Conservation (phyloP, 768 basidiomycete genomes). For the Collybia mongolica region DNA sequence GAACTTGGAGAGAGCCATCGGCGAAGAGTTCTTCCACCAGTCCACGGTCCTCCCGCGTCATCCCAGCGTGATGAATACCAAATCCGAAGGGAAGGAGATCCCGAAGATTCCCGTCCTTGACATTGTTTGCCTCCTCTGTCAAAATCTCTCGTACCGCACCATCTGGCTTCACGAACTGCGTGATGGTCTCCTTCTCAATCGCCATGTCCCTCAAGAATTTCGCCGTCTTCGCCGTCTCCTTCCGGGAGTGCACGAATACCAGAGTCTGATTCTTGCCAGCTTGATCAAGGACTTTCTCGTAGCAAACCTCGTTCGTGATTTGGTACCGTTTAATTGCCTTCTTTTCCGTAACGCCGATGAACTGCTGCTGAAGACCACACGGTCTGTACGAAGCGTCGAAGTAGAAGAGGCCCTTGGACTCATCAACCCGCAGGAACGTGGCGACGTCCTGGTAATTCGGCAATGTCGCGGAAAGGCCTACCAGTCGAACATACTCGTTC, state of each 20-base stretch:
- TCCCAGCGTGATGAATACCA: conserved; percentile 97
- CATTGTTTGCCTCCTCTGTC: conserved; percentile 77
- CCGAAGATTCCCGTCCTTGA: conserved; percentile 78
- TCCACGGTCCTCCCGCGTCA: conserved; percentile 87
- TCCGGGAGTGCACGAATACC: conserved; percentile 97
- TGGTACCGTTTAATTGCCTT: conserved; percentile 99
- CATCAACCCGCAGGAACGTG: conserved; percentile 93
- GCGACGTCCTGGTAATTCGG: conserved; percentile 99
- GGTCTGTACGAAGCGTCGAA: conserved; percentile 95
- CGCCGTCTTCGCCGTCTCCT: conserved; percentile 97
- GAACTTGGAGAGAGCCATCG: conserved; percentile 88
- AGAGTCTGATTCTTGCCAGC: conserved; percentile 85
- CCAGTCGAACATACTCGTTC: conserved; percentile 86
- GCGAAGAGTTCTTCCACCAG: conserved; percentile 94
- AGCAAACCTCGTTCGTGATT: conserved; percentile 98
- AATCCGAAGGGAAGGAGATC: conserved; percentile 96
- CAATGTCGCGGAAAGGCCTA: conserved; percentile 95
- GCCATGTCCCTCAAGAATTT: conserved; percentile 93
- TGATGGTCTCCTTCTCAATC: conserved; percentile 94
- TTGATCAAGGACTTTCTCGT: conserved; percentile 97
- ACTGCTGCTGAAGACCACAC: conserved; percentile 94
- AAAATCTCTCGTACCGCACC: conserved; percentile 90
- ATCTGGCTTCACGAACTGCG: conserved; percentile 93
- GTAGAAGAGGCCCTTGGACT: conserved; percentile 91
- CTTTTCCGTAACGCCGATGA: conserved; percentile 98